These are phyloP conservation scores for Atkinsonella hypoxylon DNA, from an alignment of 2,329 filamentous ascomycete species.

Conservation along the genomic window DNA sequence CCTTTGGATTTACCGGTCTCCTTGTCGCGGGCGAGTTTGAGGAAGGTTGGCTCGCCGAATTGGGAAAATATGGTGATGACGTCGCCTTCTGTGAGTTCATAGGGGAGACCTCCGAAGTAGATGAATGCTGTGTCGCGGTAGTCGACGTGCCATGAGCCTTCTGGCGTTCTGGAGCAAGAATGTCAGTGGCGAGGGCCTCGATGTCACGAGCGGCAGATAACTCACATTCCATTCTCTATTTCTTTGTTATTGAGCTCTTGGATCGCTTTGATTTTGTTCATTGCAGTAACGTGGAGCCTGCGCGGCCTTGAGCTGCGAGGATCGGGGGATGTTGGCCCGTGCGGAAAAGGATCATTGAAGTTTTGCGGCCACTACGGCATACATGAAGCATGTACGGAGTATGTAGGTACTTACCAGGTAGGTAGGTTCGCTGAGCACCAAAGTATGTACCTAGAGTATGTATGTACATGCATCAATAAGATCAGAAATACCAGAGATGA, in stretches of 20 bases:
- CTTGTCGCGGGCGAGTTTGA: conserved; percentile 87
- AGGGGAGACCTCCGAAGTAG: conserved; percentile 89
- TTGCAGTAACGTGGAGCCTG: conserved; percentile 26
- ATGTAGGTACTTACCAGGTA: too few species aligned
- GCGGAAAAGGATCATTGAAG: too few species aligned
- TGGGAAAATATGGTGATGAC: conserved; percentile 95
- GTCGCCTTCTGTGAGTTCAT: conserved; percentile 89
- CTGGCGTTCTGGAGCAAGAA: conserved; percentile 48
- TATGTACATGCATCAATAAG: too few species aligned
- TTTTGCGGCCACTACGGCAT: too few species aligned
- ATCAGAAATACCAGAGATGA: too few species aligned
- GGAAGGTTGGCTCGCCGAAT: conserved; percentile 85
- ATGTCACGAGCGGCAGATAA: conserved; percentile 10
- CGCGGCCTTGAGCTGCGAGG: neutral
- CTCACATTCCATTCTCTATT: conserved; percentile 75
- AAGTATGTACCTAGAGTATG: too few species aligned
- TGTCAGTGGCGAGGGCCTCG: conserved; percentile 12
- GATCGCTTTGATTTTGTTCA: conserved; percentile 92
- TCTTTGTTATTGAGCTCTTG: conserved; percentile 90
- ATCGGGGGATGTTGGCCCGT: too few species aligned
- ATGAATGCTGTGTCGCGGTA: conserved; percentile 96
- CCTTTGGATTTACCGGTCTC: conserved; percentile 92
- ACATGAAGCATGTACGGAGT: too few species aligned
- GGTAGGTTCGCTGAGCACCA: too few species aligned
- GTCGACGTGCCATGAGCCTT: conserved; percentile 93